Base-by-base conservation (phyloP, 2,329 filamentous ascomycete genomes). In the Akanthomyces uredinophilus region DNA sequence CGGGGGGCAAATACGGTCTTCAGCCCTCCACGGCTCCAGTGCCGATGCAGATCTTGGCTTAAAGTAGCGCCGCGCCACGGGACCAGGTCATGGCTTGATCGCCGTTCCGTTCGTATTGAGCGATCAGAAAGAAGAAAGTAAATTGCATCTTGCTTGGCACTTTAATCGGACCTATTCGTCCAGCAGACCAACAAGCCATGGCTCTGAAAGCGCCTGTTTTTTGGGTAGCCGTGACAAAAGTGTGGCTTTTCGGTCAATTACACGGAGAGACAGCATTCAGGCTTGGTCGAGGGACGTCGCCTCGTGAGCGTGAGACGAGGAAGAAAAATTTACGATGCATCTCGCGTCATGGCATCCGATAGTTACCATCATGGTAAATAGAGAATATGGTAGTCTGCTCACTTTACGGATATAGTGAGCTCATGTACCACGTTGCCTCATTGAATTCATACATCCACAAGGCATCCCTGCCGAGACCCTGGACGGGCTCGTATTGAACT, bases 401-500 rank as follows among this genome's bases (percentile, higher is more conserved):
- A 20, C 20, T 49, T 46, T 32, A 24, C 18, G 41, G 24, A n/a
- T n/a, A n/a, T n/a, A n/a, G n/a, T 3, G 4, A 14, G 35, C 22
- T 29, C n/a, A 51, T 41, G 20, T 16, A 35, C 14, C 41, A 18
- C n/a, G 6, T 29, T 29, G 27, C 27, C 27, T 29, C 18, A 16
- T 59, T 3, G 46, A n/a, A 50, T 16, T 43, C 22, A 59, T 59
- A 35, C 46, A 32, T 20, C 8, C 46, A 51, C 56, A 16, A 44
- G 11, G 24, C 27, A 47, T 22, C 37, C 52, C 27, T 41, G 52
- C 39, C 20, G 37, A 20, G 22, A 55, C 46, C 35, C 46, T 24
- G 1, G 22, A 22, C 22, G 22, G 51, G 56, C 56, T 59, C 56
- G 56, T 59, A 59, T 51, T 51, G 46, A 32, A 46, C 24, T 59